Evolutionary conservation across 345 rosid genomes (phyloP), one percentile per base, ranked within the genome.

Genomic region (Gossypium thurberi): DNA sequence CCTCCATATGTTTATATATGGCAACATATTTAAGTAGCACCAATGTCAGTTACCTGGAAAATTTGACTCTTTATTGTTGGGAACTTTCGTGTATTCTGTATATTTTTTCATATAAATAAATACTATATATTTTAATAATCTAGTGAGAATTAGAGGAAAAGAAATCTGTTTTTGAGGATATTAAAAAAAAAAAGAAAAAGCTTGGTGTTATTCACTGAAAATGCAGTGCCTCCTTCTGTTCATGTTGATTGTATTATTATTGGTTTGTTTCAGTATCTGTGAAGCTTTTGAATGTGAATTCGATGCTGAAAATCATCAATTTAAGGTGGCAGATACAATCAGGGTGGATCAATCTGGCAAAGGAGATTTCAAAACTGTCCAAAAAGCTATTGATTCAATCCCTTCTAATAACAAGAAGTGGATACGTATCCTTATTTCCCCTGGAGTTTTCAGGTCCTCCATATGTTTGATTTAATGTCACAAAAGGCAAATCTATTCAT

Each of bases 311-410:
- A 18, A 76, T n/a, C 10, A 12, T 33, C 40, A 33, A 21, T 2
- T 11, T 15, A 20, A 23, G 0, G 61, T 47, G 7, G 25, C 37
- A n/a, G 14, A 40, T 3, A 69, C 72, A 6, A 65, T 79, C 12
- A 42, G 13, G 3, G 78, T 76, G 18, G 78, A 66, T 42, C 37
- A 21, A 8, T 70, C 58, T 4, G 72, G 74, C 20, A 1, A 7
- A 1, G 82, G 78, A 53, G 23, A 66, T 21, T 82, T 79, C 82
- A 79, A 53, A 0, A 51, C 70, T 2, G 26, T 82, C 65, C 82
- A 82, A 76, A 25, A 18, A 3, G 80, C 77, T 33, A 71, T 79
- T 33, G 62, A 82, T 67, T 65, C 63, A 7, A 2, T 76, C 72
- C 75, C 76, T 14, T 14, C 50, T 13, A 2, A n/a, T 6, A 74